phyloP scores from a whole-genome alignment of 495 filamentous ascomycete genomes.

The Evansstolkia leycettana region DNA sequence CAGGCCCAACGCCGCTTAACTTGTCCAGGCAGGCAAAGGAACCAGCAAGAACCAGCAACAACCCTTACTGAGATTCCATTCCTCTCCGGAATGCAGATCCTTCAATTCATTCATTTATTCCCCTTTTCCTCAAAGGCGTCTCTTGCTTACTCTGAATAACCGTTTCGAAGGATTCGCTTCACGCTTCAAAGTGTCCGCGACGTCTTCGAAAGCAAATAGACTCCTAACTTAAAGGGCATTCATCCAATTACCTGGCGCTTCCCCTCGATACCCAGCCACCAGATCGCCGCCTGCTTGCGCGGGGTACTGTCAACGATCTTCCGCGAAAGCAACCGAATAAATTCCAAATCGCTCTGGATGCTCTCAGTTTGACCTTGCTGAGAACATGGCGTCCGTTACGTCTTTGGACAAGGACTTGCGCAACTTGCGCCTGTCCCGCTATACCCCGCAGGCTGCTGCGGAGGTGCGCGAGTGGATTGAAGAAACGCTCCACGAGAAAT shows the following conservation, averaged over 20 bases:
- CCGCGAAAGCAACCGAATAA: no score
- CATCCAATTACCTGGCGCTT: no score
- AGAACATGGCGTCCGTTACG: conserved; percentile 79
- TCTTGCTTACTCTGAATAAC: no score
- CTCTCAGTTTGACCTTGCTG: conserved; percentile 1
- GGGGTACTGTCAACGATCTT: no score
- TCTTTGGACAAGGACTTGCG: conserved; percentile 94
- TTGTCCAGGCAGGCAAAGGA: no score
- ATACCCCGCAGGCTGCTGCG: conserved; percentile 83
- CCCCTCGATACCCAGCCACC: no score
- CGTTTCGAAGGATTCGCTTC: no score
- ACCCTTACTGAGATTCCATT: conserved; percentile 17
- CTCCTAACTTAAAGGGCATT: no score
- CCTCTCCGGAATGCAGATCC: conserved; percentile 2
- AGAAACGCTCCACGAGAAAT: conserved; percentile 56
- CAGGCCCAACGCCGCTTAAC: background rate
- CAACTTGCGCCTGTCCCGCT: conserved; percentile 82
- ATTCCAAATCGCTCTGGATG: background rate
- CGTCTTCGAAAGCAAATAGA: no score
- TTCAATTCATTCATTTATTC: background rate
- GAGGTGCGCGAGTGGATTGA: conserved; percentile 86
- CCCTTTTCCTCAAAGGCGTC: no score
- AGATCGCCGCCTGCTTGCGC: no score
- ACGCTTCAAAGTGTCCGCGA: no score
- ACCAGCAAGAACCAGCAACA: conserved; percentile 8